phyloP scores from a whole-genome alignment of 768 basidiomycete species.

The Naganishia kalamii region DNA sequence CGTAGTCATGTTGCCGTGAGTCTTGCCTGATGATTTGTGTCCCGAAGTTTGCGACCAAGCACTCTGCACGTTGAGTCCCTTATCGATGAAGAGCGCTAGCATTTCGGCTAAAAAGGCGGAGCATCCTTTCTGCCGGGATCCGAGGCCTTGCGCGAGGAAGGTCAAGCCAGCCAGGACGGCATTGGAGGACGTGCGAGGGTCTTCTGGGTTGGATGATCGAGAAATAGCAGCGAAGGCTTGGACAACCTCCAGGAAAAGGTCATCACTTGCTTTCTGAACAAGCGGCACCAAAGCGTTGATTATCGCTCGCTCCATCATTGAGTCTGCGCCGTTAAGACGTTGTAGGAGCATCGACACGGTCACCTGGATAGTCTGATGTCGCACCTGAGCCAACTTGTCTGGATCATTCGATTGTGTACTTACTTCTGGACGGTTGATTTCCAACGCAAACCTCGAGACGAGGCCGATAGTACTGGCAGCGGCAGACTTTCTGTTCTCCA shows the following conservation, averaged over 20 bases:
- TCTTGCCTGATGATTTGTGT: background rate
- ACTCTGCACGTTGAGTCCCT: conserved; percentile 84
- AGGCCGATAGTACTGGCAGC: conserved; percentile 88
- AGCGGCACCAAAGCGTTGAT: conserved; percentile 86
- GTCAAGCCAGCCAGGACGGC: conserved; percentile 92
- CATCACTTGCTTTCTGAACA: conserved; percentile 68
- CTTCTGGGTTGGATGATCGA: conserved; percentile 77
- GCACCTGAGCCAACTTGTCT: conserved; percentile 48
- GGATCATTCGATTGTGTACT: conserved; percentile 16
- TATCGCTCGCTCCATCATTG: conserved; percentile 82
- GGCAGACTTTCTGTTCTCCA: conserved; percentile 72
- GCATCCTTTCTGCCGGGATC: conserved; percentile 67
- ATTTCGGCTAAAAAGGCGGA: conserved; percentile 76
- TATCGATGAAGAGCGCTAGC: conserved; percentile 77
- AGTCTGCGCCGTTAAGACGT: conserved; percentile 73
- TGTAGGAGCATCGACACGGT: conserved; percentile 91
- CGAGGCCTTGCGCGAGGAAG: conserved; percentile 71
- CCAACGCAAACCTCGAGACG: conserved; percentile 77
- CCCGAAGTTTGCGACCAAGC: background rate
- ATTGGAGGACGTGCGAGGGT: conserved; percentile 80
- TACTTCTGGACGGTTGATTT: conserved; percentile 79
- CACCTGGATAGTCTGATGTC: conserved; percentile 57
- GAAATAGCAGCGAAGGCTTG: conserved; percentile 77
- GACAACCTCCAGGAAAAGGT: conserved; percentile 75
- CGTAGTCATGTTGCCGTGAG: conserved; percentile 16